Base-by-base conservation (phyloP, 495 filamentous ascomycete genomes). In the Penicillium arizonense region DNA sequence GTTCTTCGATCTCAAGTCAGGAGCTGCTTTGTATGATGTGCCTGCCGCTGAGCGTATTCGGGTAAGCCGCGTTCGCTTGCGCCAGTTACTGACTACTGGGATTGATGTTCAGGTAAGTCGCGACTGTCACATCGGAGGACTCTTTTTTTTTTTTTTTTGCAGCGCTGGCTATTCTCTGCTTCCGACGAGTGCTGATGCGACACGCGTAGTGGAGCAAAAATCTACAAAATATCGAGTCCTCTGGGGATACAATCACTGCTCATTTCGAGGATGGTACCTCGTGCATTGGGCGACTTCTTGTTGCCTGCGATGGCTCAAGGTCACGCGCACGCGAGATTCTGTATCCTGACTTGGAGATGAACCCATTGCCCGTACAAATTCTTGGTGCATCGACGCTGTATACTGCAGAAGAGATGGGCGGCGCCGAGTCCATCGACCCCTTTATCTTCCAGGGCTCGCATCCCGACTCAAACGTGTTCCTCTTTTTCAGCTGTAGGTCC, bases 381-480 rank as follows among this genome's bases (percentile, higher is more conserved):
- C 67, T 80, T 0, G 81, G 82, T 5, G 70, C 69, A 10, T 69
- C 70, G 2, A 61, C 75, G 1, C 53, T 65, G 3, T 76, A 83
- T 30, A 68, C 70, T 0, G 50, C 65, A 0, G 65, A 65, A 37
- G 65, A 78, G 39, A 62, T 74, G 30, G 60, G 63, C 1, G 71
- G 71, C 5, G 71, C 79, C 24, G 63, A 74, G 13, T 67, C 65
- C 4, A 73, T 85, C 14, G 82, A 87, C 44, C 82, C 83, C 1
- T 79, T 77, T 21, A 80, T 87, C 36, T 80, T 87, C 40, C 82
- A 86, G 43, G 82, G 83, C 1, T 72, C 76, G 4, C 75, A 85
- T 44, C 82, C 84, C 0, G 65, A 72, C 11, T 78, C 83, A 10
- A 69, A 79, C 23, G 72, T 77, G 4, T 87, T 79, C 59, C 50